Base-by-base conservation (phyloP, 2,329 filamentous ascomycete genomes). In the Ceratocystis colombiana region DNA sequence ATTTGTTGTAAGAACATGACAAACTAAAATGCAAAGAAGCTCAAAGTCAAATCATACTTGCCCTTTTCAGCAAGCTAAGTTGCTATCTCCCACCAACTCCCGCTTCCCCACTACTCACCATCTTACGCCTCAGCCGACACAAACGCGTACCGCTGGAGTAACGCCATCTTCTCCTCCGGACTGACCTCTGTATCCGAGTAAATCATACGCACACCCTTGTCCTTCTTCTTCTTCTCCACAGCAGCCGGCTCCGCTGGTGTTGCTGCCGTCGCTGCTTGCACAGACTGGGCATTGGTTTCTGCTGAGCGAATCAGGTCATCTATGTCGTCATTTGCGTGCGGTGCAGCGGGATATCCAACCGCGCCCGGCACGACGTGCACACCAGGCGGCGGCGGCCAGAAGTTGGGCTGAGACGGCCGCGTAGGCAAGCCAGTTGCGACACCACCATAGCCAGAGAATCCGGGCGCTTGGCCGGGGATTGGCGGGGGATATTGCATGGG, bases 161-260 rank as follows among this genome's bases (percentile, higher is more conserved):
- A 77, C 33, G 90, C 88, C 89, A 96, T 91, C 77, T 87, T 90
- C 80, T 96, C 92, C 78, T 96, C 92, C 1, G 90, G 89, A 72
- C 89, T 94, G 72, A 86, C 78, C 67, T 88, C 86, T 64, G 88
- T 85, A 73, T 95, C 89, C 69, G 86, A 86, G 77, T 94, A 96
- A 37, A 96, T 80, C 82, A 96, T 86, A 74, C 84, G 82, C 66
- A 80, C 79, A 73, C 85, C 87, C 73, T 85, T 83, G 69, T 80
- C 82, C 75, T 86, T 88, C 68, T 84, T 80, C 74, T 88, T 88
- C 80, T 88, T 86, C 63, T 76, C 78, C 0, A 74, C 74, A 3
- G 76, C 73, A 65, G 78, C 79, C 44, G 77, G 55, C 59, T 55
- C 46, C n/a, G 22, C 33, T 12, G 41, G 17, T 28, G 61, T 46